These are phyloP conservation scores for Suhomyces chickasaworum DNA, from an alignment of 1,139 yeast genomes.

Conservation along the genomic window DNA sequence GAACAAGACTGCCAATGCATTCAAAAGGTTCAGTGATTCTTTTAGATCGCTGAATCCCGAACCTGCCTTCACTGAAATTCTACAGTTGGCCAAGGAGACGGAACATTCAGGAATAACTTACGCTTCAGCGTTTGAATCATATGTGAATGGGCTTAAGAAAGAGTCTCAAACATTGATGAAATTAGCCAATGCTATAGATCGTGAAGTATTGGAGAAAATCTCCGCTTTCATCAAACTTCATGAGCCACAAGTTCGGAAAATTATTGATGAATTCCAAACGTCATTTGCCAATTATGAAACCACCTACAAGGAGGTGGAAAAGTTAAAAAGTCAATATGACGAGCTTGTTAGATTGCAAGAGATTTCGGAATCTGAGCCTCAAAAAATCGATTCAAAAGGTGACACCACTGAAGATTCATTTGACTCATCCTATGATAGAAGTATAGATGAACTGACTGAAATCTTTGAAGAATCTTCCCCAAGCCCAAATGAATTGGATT, in stretches of 20 bases:
- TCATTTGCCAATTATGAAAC: conserved; percentile 33
- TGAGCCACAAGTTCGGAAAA: conserved; percentile 37
- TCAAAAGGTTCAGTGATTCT: conserved; percentile 18
- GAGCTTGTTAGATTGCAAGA: conserved; percentile 38
- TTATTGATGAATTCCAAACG: conserved; percentile 29
- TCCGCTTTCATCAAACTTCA: conserved; percentile 39
- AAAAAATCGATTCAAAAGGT: conserved; percentile 18
- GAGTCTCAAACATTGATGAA: conserved; percentile 31
- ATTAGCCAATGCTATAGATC: conserved; percentile 41
- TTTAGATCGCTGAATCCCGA: conserved; percentile 14
- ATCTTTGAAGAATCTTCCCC: conserved; percentile 3
- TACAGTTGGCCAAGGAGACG: not conserved
- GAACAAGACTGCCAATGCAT: conserved; percentile 9
- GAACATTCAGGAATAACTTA: conserved; percentile 4
- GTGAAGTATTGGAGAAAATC: conserved; percentile 38
- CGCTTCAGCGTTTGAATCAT: conserved; percentile 17
- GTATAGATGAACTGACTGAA: conserved; percentile 6
- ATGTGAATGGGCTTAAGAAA: conserved; percentile 18
- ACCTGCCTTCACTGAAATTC: conserved; percentile 4
- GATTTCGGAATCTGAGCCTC: conserved; percentile 18
- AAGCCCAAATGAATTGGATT: conserved; percentile 12
- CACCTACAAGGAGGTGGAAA: conserved; percentile 30
- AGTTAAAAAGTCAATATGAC: conserved; percentile 32
- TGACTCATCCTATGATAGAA: conserved; percentile 7
- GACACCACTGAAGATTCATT: conserved; percentile 12